These are phyloP conservation scores for Globisporangium mamillatum DNA, from an alignment of 352 stramenopile genomes.

Conservation along the genomic window DNA sequence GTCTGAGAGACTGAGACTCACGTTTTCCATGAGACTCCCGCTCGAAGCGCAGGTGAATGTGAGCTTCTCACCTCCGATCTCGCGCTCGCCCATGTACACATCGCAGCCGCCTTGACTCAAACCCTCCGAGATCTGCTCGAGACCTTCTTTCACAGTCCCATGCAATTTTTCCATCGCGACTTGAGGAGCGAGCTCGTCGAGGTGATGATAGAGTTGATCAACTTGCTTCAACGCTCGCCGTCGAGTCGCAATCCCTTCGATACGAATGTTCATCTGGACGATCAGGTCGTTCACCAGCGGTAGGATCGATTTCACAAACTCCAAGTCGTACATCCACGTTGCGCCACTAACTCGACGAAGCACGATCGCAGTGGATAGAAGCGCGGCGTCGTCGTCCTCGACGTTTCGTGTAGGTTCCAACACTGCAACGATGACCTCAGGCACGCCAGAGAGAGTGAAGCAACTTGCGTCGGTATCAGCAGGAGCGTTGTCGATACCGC, in stretches of 20 bases:
- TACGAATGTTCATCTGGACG: constrained; percentile 36
- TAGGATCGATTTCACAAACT: constrained; percentile 45
- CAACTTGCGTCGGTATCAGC: constrained; percentile 11
- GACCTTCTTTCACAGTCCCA: constrained; percentile 18
- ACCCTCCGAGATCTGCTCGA: constrained; percentile 30
- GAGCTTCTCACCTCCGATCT: constrained; percentile 19
- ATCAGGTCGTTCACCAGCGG: constrained; percentile 46
- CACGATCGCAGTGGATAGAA: constrained; percentile 33
- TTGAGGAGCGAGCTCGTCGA: constrained; percentile 12
- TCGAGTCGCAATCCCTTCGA: constrained; percentile 44
- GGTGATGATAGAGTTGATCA: constrained; percentile 9
- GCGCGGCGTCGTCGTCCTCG: constrained; percentile 18
- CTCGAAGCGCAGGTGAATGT: constrained; percentile 28
- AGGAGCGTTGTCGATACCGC: background rate
- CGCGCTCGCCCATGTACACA: constrained; percentile 47
- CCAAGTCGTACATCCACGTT: constrained; percentile 56
- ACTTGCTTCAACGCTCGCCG: constrained; percentile 29
- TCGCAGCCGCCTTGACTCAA: constrained; percentile 34
- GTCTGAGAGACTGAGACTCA: constrained; percentile 30
- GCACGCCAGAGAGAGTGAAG: constrained; percentile 13
- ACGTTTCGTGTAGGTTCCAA: constrained; percentile 31
- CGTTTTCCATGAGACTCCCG: constrained; percentile 44
- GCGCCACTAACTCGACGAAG: constrained; percentile 43
- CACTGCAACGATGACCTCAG: constrained; percentile 21
- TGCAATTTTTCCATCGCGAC: constrained; percentile 24